Conservation (phyloP, 306 rosid species). For the Spatholobus suberectus region DNA sequence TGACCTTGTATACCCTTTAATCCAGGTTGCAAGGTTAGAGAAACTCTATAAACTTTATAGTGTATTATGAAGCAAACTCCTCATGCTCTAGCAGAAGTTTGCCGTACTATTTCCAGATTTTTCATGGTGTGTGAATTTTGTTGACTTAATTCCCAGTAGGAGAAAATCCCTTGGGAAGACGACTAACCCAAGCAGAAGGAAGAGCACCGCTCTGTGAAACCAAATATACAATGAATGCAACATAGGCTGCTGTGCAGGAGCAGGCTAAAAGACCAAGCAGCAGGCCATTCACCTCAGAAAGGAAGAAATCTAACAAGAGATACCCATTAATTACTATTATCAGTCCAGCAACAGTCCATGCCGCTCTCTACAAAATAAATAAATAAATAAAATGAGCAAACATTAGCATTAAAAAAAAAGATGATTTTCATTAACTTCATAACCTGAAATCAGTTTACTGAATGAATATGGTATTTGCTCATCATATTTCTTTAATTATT, state of each 20-base stretch:
- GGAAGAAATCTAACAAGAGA: conserved; percentile 76
- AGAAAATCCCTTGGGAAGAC: conserved; percentile 58
- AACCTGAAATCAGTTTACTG: conserved; percentile 24
- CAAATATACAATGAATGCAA: conserved; percentile 70
- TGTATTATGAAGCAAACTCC: conserved; percentile 42
- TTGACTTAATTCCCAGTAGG: conserved; percentile 47
- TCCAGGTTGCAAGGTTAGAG: conserved; percentile 46
- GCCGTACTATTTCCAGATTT: conserved; percentile 37
- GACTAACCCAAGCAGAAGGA: conserved; percentile 59
- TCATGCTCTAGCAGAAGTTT: conserved; percentile 36
- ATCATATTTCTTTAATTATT: conserved; percentile 4
- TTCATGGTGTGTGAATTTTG: conserved; percentile 28
- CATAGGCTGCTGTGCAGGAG: conserved; percentile 63
- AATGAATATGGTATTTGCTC: conserved; percentile 30
- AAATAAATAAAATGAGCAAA: conserved; percentile 11
- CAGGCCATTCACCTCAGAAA: conserved; percentile 65
- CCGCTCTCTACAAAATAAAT: conserved; percentile 64
- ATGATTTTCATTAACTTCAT: conserved; percentile 9
- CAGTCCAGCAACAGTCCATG: conserved; percentile 84
- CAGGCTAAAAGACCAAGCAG: conserved; percentile 62
- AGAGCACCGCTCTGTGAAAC: conserved; percentile 61
- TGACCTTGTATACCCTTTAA: conserved; percentile 38
- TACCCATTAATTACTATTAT: conserved; percentile 83
- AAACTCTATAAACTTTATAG: conserved; percentile 43
- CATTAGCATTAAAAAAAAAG: neutral